phyloP scores from a whole-genome alignment of 2,329 filamentous ascomycete species.

The Pyricularia pennisetigena region DNA sequence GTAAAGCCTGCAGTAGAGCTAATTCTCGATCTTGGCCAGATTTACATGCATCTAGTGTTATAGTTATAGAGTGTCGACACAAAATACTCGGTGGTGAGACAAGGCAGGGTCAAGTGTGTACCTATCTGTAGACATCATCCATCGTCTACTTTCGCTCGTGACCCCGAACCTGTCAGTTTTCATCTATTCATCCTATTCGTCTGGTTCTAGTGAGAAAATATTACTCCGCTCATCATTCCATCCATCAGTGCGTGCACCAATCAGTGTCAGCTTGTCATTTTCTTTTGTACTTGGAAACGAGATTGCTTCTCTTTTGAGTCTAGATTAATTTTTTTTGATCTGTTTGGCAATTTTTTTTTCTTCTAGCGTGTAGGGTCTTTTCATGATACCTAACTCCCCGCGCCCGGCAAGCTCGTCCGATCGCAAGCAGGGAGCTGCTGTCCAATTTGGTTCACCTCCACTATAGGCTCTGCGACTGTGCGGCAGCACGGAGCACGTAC shows the following conservation, averaged over 20 bases:
- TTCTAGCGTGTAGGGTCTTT: neutral
- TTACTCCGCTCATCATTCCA: neutral
- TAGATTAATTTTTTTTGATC: neutral
- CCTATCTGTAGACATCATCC: no score
- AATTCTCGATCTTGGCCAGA: neutral
- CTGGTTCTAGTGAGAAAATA: neutral
- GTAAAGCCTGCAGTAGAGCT: no score
- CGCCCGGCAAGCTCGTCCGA: neutral
- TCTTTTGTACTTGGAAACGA: neutral
- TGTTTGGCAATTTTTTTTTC: neutral
- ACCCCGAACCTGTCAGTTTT: neutral
- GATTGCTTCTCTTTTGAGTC: neutral
- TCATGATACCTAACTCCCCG: neutral
- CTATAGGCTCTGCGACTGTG: neutral
- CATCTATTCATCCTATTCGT: neutral
- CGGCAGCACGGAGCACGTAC: neutral
- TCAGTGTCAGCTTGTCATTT: neutral
- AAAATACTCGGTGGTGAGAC: neutral
- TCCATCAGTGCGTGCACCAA: neutral
- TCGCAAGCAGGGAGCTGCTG: neutral
- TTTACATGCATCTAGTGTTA: neutral
- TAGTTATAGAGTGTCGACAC: neutral
- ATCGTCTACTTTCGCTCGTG: neutral
- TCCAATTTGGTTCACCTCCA: neutral
- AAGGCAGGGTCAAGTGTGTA: no score